A percentile compares a stretch with the other conserved stretches of the same genome.
These are phyloP conservation scores for Inga leiocalycina DNA, from an alignment of 306 rosid species.

Conservation along the genomic window DNA sequence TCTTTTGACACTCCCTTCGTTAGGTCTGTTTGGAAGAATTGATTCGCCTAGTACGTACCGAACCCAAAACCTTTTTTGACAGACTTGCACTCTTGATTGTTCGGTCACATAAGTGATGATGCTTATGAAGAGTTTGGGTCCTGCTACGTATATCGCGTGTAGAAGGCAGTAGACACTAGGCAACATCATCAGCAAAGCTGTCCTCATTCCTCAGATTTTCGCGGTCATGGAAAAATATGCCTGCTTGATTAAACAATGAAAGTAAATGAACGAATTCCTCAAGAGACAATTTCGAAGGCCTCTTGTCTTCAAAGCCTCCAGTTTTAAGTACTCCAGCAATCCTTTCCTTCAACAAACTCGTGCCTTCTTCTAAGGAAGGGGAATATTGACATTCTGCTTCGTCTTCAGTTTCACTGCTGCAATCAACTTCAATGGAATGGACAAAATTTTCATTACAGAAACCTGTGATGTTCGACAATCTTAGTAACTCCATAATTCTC, in stretches of 20 bases:
- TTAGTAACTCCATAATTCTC: conserved; percentile 54
- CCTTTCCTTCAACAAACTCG: conserved; percentile 45
- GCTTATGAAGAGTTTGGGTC: neutral
- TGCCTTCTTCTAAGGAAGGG: conserved; percentile 33
- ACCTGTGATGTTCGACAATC: conserved; percentile 28
- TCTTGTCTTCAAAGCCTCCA: conserved; percentile 63
- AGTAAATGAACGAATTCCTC: conserved; percentile 66
- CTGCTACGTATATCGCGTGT: neutral
- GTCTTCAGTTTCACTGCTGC: neutral
- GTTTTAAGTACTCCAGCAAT: conserved; percentile 56
- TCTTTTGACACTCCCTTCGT: conserved; percentile 88
- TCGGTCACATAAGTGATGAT: neutral
- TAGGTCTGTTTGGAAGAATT: conserved; percentile 73
- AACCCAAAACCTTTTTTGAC: conserved; percentile 47
- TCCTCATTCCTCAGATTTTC: conserved; percentile 34
- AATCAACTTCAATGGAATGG: neutral
- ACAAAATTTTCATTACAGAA: neutral
- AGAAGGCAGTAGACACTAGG: conserved; percentile 30
- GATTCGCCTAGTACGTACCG: conserved; percentile 66
- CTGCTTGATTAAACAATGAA: conserved; percentile 68
- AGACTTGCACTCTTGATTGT: conserved; percentile 9
- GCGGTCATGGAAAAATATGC: conserved; percentile 60
- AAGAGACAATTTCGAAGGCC: conserved; percentile 71
- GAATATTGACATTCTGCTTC: conserved; percentile 30
- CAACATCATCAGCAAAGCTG: conserved; percentile 29